phyloP scores from a whole-genome alignment of 2,329 filamentous ascomycete species.

The Pyrenophora teres region DNA sequence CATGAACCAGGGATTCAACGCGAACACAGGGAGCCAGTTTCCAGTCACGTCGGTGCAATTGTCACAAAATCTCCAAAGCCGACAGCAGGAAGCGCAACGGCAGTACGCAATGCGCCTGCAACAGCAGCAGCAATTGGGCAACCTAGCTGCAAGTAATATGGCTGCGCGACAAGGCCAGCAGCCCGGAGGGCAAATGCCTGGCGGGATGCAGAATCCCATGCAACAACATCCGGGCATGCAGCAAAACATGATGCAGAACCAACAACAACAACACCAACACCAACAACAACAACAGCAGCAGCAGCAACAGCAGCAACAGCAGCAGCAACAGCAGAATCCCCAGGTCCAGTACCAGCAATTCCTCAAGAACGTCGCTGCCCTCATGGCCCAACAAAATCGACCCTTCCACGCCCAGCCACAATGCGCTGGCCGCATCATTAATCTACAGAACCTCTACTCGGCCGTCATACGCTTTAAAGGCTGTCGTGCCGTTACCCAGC shows the following conservation, averaged over 20 bases:
- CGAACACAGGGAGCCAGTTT: constrained; percentile 52
- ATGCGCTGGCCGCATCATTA: constrained; percentile 74
- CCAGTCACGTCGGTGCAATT: constrained; percentile 53
- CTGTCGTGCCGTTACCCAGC: constrained; percentile 71
- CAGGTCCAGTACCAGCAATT: constrained; percentile 39
- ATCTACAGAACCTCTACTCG: constrained; percentile 77
- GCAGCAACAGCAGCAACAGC: constrained; percentile 22
- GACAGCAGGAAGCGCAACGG: constrained; percentile 69
- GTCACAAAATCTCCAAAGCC: constrained; percentile 55
- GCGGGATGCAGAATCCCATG: constrained; percentile 30
- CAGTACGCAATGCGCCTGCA: constrained; percentile 87
- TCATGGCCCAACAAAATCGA: constrained; percentile 75
- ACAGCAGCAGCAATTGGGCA: constrained; percentile 64
- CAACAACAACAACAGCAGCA: constrained; percentile 38
- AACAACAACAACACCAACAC: constrained; percentile 18
- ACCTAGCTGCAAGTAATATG: constrained; percentile 46
- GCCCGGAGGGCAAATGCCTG: constrained; percentile 45
- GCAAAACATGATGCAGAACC: constrained; percentile 37
- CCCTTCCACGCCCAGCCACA: constrained; percentile 75
- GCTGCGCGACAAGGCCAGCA: constrained; percentile 47
- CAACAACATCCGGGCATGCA: constrained; percentile 42
- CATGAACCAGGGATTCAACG: constrained; percentile 48
- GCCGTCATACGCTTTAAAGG: constrained; percentile 77
- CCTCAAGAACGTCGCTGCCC: constrained; percentile 74
- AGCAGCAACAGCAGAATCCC: constrained; percentile 31